phyloP scores from a whole-genome alignment of 768 basidiomycete genomes.

The Tricholoma bakamatsutake region DNA sequence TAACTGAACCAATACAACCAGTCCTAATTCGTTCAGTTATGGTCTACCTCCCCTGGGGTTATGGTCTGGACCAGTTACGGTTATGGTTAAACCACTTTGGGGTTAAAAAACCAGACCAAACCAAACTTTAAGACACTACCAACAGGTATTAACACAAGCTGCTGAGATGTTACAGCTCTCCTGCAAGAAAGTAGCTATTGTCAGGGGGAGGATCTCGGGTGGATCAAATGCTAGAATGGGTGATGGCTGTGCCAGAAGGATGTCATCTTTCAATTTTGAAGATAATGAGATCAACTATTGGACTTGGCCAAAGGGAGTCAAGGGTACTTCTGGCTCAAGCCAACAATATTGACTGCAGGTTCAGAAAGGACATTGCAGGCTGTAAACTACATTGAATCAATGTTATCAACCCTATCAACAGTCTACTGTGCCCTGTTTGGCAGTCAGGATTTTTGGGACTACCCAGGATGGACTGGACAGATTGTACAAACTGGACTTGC shows the following conservation, averaged over 20 bases:
- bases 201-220: background rate
- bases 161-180: too few species aligned
- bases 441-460: background rate
- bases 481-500: background rate
- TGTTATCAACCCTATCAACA: background rate
- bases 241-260: too few species aligned
- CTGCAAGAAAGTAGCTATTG: background rate
- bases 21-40: too few species aligned
- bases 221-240: background rate
- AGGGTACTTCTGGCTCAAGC: background rate
- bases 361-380: background rate
- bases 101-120: too few species aligned
- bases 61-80: too few species aligned
- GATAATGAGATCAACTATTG: too few species aligned
- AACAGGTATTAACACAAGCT: too few species aligned
- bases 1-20: too few species aligned
- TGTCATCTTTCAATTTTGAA: too few species aligned
- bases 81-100: too few species aligned
- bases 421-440: background rate
- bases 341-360: background rate
- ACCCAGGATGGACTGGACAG: background rate
- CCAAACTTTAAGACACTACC: too few species aligned
- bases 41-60: too few species aligned
- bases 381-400: background rate
- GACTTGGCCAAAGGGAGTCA: background rate